Base-by-base conservation (phyloP, 805 yeast species). In the Ogataea nonfermentans region DNA sequence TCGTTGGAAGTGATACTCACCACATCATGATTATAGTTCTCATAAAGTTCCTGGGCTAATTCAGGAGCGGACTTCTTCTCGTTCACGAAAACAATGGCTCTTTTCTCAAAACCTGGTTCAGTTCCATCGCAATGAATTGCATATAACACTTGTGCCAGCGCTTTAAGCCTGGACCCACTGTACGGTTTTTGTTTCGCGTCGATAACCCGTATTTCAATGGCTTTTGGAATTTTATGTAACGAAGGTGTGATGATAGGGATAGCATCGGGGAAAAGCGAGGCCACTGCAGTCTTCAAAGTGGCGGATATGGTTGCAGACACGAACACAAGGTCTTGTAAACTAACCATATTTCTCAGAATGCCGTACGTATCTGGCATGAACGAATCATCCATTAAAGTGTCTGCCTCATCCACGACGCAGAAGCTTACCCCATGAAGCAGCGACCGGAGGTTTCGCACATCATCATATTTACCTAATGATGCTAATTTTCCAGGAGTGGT, bases 241-340 rank as follows among this genome's bases (percentile, higher is more conserved):
- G 81, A 73, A 7, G 96, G 95, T 1, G 96, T 80, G 2, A 84
- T 78, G 11, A 89, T 77, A 2, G 84, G 71, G 13, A 71, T 67
- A 11, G 79, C 69, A n/a, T 72, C 67, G 0, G 95, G 95, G 61
- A 81, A 89, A 22, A 80, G 53, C 29, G 66, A 67, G 4, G 68
- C 60, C 40, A 90, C 63, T 1, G 83, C 74, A 39, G 74, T 73
- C 41, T 81, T 81, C 56, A 89, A 87, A 43, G 77, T 80, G 22
- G 76, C 73, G 1, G 98, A 95, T 24, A 93, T 81, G 0, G 99
- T 91, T 0, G 98, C 98, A 1, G 95, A 82, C 43, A 91, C 86
- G 49, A 91, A 76, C 0, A 90, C 72, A 15, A 88, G 60, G 45
- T 86, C 84, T 32, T 68, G 70, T 28, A 84, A 63, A 43, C 75